Conservation (phyloP, 2,329 filamentous ascomycete species). For the Aspergillus tamarii region DNA sequence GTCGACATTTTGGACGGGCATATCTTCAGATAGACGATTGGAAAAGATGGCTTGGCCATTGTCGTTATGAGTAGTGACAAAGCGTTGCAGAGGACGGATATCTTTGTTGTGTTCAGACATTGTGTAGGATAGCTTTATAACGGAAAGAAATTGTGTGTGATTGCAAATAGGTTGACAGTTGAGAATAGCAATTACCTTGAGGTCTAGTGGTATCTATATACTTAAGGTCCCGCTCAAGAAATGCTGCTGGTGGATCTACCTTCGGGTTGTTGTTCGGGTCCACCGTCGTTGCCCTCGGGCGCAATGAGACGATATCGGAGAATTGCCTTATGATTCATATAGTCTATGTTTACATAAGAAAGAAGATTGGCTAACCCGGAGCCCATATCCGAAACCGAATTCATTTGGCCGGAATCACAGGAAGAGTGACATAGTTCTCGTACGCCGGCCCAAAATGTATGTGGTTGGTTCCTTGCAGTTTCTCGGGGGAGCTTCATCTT, state of each 20-base stretch:
- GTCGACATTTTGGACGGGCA: constrained; percentile 34
- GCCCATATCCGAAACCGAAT: background rate
- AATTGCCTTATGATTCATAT: background rate
- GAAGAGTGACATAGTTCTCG: constrained; percentile 53
- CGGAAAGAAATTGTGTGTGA: background rate
- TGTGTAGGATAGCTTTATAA: background rate
- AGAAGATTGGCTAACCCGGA: no score
- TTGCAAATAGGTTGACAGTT: background rate
- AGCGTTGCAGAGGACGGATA: constrained; percentile 39
- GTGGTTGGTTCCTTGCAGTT: constrained; percentile 52
- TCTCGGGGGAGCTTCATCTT: constrained; percentile 43
- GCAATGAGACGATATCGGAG: background rate
- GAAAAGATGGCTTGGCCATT: constrained; percentile 42
- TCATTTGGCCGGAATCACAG: constrained; percentile 45
- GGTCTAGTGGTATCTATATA: background rate
- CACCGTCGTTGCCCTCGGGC: background rate
- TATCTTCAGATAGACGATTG: constrained; percentile 25
- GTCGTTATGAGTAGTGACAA: constrained; percentile 39
- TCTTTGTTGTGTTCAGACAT: constrained; percentile 15
- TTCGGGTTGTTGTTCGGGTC: background rate
- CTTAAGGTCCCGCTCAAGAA: background rate
- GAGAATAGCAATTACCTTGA: background rate
- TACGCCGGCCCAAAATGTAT: constrained; percentile 50
- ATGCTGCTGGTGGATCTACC: background rate
- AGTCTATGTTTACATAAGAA: background rate